A percentile compares a stretch with the other conserved stretches of the same genome.
These are phyloP conservation scores for Kluyveromyces sp. DNA, from an alignment of 1,139 yeast genomes.

Conservation along the genomic window DNA sequence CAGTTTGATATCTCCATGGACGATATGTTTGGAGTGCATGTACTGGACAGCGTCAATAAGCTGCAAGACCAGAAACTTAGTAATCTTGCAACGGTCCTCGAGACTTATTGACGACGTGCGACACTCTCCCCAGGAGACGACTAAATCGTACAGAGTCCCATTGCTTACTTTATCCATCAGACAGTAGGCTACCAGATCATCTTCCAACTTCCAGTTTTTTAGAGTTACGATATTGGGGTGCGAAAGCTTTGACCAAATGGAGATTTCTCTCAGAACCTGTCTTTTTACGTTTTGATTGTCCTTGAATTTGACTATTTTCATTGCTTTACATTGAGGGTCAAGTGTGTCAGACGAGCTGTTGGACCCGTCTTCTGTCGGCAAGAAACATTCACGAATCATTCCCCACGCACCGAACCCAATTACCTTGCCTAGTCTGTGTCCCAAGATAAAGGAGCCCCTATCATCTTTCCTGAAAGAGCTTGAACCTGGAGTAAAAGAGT, in stretches of 20 bases:
- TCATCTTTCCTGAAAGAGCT: conserved; percentile 40
- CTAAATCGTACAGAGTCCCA: conserved; percentile 78
- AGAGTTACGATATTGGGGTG: conserved; percentile 64
- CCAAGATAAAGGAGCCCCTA: conserved; percentile 54
- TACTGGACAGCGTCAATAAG: conserved; percentile 57
- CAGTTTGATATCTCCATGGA: conserved; percentile 84
- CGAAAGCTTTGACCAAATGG: conserved; percentile 63
- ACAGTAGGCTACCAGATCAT: conserved; percentile 60
- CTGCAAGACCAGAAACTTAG: conserved; percentile 36
- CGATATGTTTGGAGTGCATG: conserved; percentile 66
- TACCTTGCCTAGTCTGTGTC: conserved; percentile 61
- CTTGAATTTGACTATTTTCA: conserved; percentile 62
- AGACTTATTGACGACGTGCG: conserved; percentile 26
- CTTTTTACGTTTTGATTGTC: conserved; percentile 37
- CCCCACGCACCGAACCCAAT: conserved; percentile 94
- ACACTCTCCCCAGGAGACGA: conserved; percentile 57
- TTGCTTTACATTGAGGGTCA: conserved; percentile 52
- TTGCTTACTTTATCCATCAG: conserved; percentile 65
- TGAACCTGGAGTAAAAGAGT: conserved; percentile 33
- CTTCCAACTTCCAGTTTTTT: conserved; percentile 49
- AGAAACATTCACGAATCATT: conserved; percentile 65
- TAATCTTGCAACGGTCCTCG: conserved; percentile 35
- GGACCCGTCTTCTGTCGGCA: conserved; percentile 6
- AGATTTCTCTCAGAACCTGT: conserved; percentile 64
- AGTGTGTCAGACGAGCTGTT: neutral